These are phyloP conservation scores for Pseudozyma hubeiensis DNA, from an alignment of 1,284 basidiomycete genomes.

Conservation along the genomic window DNA sequence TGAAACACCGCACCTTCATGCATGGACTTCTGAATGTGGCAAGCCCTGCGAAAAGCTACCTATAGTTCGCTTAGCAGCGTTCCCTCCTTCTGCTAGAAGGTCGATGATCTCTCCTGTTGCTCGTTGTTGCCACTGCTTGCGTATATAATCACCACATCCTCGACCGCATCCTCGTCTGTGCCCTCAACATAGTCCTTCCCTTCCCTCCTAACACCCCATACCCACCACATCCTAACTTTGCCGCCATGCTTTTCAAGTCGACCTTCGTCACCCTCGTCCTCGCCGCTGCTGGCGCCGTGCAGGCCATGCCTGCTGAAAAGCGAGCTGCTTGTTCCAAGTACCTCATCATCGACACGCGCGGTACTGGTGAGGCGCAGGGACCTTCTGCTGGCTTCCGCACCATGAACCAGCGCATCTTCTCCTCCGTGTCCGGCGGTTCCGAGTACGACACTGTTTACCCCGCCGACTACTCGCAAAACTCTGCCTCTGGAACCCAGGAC, in stretches of 20 bases:
- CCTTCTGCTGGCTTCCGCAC: conserved; percentile 50
- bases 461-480: conserved; percentile 55
- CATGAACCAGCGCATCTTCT: conserved; percentile 49
- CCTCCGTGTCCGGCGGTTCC: conserved; percentile 38
- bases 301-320: conserved; percentile 19
- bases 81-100: too few relatives aligned
- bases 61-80: too few relatives aligned
- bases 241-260: conserved; percentile 23
- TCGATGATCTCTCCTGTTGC: too few relatives aligned
- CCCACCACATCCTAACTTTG: neutral
- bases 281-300: conserved; percentile 17
- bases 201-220: neutral
- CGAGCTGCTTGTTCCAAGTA: conserved; percentile 32
- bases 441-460: conserved; percentile 66
- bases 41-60: too few relatives aligned
- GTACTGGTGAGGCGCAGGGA: conserved; percentile 65
- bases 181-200: neutral
- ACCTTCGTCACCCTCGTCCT: conserved; percentile 15
- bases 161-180: neutral
- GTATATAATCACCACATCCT: too few relatives aligned
- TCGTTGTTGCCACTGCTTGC: too few relatives aligned
- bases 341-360: conserved; percentile 65
- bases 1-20: too few relatives aligned
- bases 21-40: too few relatives aligned
- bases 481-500: conserved; percentile 54